A percentile compares a stretch with the other conserved stretches of the same genome.
phyloP scores from a whole-genome alignment of 1,139 yeast species.

The Geotrichum klebahnii region DNA sequence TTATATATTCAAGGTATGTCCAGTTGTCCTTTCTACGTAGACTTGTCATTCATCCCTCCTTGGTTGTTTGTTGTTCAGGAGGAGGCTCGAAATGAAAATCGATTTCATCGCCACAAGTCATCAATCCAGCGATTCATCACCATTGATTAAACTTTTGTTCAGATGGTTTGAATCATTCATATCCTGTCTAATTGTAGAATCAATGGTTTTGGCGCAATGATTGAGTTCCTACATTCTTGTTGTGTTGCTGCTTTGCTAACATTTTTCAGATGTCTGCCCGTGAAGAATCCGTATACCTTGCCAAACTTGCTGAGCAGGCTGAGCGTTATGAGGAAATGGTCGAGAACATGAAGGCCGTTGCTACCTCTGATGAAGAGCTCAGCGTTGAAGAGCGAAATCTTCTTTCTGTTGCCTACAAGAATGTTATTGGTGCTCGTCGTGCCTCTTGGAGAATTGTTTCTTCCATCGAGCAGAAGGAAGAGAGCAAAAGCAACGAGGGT shows the following conservation, averaged over 20 bases:
- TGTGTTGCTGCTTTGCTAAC: not conserved
- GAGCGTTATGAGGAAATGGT: constrained; percentile 99
- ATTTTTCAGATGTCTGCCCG: constrained; percentile 50
- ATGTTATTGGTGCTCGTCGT: constrained; percentile 98
- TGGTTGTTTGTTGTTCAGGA: not conserved
- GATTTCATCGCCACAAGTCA: too few relatives aligned
- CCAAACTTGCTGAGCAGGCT: constrained; percentile 98
- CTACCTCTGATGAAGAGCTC: constrained; percentile 91
- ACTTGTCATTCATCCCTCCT: not conserved
- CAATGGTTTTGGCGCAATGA: too few relatives aligned
- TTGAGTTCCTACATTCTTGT: not conserved
- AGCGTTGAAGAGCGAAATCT: constrained; percentile 97
- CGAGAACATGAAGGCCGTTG: constrained; percentile 95
- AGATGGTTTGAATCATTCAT: too few relatives aligned
- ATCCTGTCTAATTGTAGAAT: too few relatives aligned
- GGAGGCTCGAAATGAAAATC: not conserved
- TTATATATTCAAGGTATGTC: too few relatives aligned
- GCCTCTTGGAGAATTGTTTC: constrained; percentile 99
- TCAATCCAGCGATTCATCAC: too few relatives aligned
- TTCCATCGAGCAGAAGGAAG: constrained; percentile 97
- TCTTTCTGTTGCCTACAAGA: constrained; percentile 94
- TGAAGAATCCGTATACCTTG: constrained; percentile 95
- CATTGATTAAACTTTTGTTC: too few relatives aligned
- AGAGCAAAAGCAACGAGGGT: constrained; percentile 80
- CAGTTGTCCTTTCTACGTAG: too few relatives aligned